A percentile compares a stretch with the other conserved stretches of the same genome.
Conservation (phyloP, 305 asterid species). For the Fraxinus paxiana region DNA sequence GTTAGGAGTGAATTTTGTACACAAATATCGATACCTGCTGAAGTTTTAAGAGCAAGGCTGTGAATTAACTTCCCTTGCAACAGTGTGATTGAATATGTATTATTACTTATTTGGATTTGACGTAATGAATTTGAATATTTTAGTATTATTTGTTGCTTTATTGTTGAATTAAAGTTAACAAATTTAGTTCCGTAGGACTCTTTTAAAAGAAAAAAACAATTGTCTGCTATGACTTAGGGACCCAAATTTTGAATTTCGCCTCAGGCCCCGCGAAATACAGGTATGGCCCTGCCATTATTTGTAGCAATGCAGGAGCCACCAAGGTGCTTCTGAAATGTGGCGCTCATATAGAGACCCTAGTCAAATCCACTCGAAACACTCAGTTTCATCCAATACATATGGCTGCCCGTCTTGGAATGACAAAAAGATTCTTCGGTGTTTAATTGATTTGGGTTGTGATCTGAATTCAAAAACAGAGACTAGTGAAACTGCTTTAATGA, state of each 20-base stretch:
- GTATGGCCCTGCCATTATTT: conserved; percentile 71
- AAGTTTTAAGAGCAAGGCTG: conserved; percentile 45
- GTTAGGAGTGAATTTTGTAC: conserved; percentile 58
- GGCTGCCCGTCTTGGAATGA: conserved; percentile 63
- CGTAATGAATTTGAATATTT: no score
- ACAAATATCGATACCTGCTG: conserved; percentile 29
- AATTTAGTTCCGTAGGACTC: no score
- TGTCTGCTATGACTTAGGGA: no score
- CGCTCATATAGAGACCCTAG: conserved; percentile 43
- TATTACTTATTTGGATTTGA: no score
- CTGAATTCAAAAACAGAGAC: conserved; percentile 46
- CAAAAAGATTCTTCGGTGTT: conserved; percentile 41
- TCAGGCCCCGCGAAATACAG: no score
- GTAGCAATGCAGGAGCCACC: conserved; percentile 51
- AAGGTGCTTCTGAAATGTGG: conserved; percentile 49
- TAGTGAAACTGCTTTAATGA: conserved; percentile 50
- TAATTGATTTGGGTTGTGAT: conserved; percentile 56
- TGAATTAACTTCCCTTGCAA: conserved; percentile 45
- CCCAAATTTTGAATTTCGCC: no score
- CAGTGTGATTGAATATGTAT: no score
- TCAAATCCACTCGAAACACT: conserved; percentile 42
- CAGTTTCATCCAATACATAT: conserved; percentile 57
- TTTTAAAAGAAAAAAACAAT: no score
- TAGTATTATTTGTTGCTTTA: no score
- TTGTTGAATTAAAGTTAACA: no score